Base-by-base conservation (phyloP, 441 rosid genomes). In the Populus hybrid region DNA sequence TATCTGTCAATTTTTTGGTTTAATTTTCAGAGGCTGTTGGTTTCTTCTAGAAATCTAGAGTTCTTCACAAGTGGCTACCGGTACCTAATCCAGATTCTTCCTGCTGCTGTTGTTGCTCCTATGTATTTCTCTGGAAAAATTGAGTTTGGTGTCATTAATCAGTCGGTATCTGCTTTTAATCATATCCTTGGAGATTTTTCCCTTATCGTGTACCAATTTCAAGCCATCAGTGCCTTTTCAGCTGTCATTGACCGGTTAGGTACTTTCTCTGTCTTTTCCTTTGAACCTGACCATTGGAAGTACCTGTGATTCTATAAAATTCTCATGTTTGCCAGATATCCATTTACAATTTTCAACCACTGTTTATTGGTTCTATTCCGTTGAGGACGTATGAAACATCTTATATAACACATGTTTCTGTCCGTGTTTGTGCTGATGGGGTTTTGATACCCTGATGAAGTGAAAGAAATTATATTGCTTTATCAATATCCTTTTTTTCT, bases 101-200 rank as follows among this genome's bases (percentile, higher is more conserved):
- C 99, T 66, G 99, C 92, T 81, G 99, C 99, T 77, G 94, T 95
- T 77, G 96, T 95, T 71, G 99, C 99, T 82, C 99, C 99, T 4
- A 95, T 93, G 99, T 95, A 88, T 83, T 95, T 95, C 88, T 93
- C 99, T 3, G 98, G 97, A 63, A 91, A 93, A 86, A 95, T 95
- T 79, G 99, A 95, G 91, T 95, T 95, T 86, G 99, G 99, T 81
- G 98, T 95, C 82, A 93, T 95, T 78, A 95, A 91, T 86, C 99
- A 95, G 84, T 93, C 99, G 20, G 97, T 92, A 61, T 95, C 99
- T 67, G 99, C 99, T 57, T 95, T 95, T 82, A 95, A 93, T 82
- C 98, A 95, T 82, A 93, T 95, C 75, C 94, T 95, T 57, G 98
- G 98, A 80, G 99, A 95, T 80, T 89, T 95, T 86, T 95, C 99